Conservation (phyloP, 106 monocot genomes). For the Gastrodia elata region DNA sequence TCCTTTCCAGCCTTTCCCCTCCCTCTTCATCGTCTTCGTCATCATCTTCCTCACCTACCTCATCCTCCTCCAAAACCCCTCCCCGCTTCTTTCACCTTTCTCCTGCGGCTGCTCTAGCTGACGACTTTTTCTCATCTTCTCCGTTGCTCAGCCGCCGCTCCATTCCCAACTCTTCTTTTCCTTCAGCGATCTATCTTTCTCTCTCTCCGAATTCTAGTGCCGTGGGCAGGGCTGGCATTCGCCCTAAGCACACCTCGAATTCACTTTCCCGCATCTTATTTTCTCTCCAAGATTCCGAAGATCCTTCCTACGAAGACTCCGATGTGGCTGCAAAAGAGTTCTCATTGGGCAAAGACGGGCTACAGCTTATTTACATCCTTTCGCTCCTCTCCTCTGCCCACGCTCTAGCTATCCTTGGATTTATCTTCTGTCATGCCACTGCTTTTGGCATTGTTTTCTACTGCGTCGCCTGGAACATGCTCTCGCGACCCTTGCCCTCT, state of each 20-base stretch:
- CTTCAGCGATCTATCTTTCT: background rate
- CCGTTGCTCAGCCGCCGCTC: constrained; percentile 11
- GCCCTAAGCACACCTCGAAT: constrained; percentile 11
- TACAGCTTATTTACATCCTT: constrained; percentile 31
- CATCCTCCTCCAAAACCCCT: constrained; percentile 13
- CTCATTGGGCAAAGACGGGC: constrained; percentile 18
- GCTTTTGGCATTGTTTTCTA: constrained; percentile 50
- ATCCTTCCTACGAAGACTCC: background rate
- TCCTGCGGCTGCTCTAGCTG: constrained; percentile 23
- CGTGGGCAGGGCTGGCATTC: background rate
- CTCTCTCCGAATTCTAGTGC: constrained; percentile 8
- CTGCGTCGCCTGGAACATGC: constrained; percentile 14
- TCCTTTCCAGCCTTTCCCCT: constrained; percentile 41
- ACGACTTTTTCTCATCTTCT: constrained; percentile 16
- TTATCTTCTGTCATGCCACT: constrained; percentile 34
- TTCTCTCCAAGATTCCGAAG: constrained; percentile 1
- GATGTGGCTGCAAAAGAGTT: constrained; percentile 3
- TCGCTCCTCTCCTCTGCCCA: constrained; percentile 43
- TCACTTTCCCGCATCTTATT: constrained; percentile 20
- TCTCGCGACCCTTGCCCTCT: constrained; percentile 15
- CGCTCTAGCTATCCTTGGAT: constrained; percentile 34
- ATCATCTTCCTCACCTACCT: constrained; percentile 3
- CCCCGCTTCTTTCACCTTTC: constrained; percentile 11
- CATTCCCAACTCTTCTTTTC: constrained; percentile 4
- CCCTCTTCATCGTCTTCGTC: constrained; percentile 15